phyloP scores from a whole-genome alignment of 345 rosid species.

The Acer negundo region DNA sequence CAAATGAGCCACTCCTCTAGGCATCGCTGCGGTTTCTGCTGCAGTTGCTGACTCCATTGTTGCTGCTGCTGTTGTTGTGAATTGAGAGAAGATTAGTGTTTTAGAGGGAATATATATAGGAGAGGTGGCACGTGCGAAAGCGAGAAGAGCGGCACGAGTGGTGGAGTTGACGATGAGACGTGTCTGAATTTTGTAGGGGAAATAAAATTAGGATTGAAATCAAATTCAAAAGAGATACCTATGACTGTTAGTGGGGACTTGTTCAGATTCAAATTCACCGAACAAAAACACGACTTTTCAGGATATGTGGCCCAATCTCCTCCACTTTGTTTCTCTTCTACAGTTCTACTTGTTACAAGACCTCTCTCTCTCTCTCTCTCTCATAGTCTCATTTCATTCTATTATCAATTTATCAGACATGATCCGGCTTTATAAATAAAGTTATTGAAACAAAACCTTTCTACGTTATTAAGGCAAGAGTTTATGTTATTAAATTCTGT shows the following conservation, averaged over 20 bases:
- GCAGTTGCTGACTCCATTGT: constrained; percentile 62
- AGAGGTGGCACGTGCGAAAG: constrained; percentile 25
- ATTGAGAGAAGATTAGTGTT: background rate
- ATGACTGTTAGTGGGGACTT: background rate
- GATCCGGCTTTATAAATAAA: no score
- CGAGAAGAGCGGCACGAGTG: constrained; percentile 22
- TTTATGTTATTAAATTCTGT: no score
- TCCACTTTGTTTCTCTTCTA: no score
- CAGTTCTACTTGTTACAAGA: no score
- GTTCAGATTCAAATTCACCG: constrained; percentile 13
- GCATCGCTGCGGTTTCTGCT: constrained; percentile 37
- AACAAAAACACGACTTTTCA: background rate
- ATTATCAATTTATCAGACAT: no score
- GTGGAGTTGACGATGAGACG: constrained; percentile 20
- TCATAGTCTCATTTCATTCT: no score
- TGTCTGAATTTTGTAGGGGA: constrained; percentile 11
- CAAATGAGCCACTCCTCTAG: constrained; percentile 39
- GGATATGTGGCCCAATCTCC: background rate
- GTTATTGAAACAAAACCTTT: no score
- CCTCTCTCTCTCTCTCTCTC: no score
- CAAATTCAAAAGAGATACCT: background rate
- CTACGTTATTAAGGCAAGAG: no score
- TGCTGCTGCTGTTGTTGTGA: background rate
- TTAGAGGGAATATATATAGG: constrained; percentile 5
- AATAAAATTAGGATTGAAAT: no score